Percentiles rank a stretch among this genome's conserved stretches.
Conservation (phyloP, 2,329 filamentous ascomycete species). For the Cladophialophora bantiana region DNA sequence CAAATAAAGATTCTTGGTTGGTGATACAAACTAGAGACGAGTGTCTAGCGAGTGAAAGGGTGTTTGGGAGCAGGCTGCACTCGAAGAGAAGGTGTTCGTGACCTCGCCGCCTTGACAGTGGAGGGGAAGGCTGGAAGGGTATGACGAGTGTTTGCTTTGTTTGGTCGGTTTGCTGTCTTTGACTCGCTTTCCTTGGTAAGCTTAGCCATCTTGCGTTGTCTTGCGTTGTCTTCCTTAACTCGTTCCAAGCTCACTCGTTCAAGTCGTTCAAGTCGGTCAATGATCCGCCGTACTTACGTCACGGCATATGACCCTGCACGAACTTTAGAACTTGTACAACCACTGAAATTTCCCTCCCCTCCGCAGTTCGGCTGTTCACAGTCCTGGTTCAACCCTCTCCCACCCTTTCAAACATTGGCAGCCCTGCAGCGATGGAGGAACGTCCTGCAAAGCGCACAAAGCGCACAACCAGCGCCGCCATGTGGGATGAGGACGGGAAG, state of each 20-base stretch:
- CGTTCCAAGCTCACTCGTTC: too few relatives aligned
- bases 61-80: slow-evolving; percentile 13
- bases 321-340: not conserved
- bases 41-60: slow-evolving; percentile 4
- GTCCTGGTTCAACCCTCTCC: too few relatives aligned
- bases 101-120: slow-evolving; percentile 2
- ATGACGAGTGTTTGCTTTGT: slow-evolving; percentile 13
- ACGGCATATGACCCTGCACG: not conserved
- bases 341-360: slow-evolving; percentile 6
- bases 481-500: slow-evolving; percentile 62
- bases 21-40: slow-evolving; percentile 6
- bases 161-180: slow-evolving; percentile 13
- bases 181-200: not conserved
- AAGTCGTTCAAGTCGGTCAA: not conserved
- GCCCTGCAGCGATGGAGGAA: slow-evolving; percentile 55
- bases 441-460: slow-evolving; percentile 60
- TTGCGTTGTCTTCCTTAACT: too few relatives aligned
- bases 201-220: slow-evolving; percentile 9
- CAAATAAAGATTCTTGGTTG: not conserved
- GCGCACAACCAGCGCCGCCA: slow-evolving; percentile 65
- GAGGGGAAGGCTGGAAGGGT: not conserved
- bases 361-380: not conserved
- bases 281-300: not conserved
- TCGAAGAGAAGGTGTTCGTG: slow-evolving; percentile 12
- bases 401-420: not conserved